Evolutionary conservation across 345 rosid species (phyloP), one percentile per base, ranked within the genome.

Genomic region (Gynandropsis gynandra): DNA sequence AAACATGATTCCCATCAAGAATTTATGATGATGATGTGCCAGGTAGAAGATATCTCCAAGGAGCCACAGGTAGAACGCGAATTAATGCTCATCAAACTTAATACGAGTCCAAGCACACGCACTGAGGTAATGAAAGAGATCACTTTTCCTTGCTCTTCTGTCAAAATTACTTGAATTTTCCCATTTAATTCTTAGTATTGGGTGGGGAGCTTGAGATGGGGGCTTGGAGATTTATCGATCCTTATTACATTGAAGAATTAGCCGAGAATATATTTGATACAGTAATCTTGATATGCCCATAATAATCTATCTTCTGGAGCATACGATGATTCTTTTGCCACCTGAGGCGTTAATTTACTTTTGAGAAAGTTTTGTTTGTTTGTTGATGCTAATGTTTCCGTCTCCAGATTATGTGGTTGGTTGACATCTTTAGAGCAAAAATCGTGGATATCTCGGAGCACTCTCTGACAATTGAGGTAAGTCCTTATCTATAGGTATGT

Each of bases 21-120:
- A 36, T 42, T 59, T 49, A 4, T 61, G 42, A 6, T 55, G 54
- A 52, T 43, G 9, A 29, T 45, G 29, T 24, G 32, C 43, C 76
- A 87, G 96, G 98, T 87, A 48, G 89, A 87, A 42, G 98, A 87
- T 72, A 56, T 90, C 62, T 90, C 98, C 41, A 78, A 16, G 61
- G 98, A 87, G 68, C 82, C 98, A 9, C 98, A 83, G 33, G 89
- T 90, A 24, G 98, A 88, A 66, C 92, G 97, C 20, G 97, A 88
- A 50, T 52, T 88, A 44, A 85, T 88, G 95, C 95, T 88, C 50
- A 59, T 88, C 48, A 88, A 88, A 65, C 77, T 90, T 62, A 69
- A 77, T 18, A 78, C 78, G 9, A 74, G 82, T 52, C 81, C 87
- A 42, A 67, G 51, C 47, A 56, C 62, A 27, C 81, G 79, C 18